Conservation (phyloP, 352 stramenopile species). For the Phytophthora capsici region DNA sequence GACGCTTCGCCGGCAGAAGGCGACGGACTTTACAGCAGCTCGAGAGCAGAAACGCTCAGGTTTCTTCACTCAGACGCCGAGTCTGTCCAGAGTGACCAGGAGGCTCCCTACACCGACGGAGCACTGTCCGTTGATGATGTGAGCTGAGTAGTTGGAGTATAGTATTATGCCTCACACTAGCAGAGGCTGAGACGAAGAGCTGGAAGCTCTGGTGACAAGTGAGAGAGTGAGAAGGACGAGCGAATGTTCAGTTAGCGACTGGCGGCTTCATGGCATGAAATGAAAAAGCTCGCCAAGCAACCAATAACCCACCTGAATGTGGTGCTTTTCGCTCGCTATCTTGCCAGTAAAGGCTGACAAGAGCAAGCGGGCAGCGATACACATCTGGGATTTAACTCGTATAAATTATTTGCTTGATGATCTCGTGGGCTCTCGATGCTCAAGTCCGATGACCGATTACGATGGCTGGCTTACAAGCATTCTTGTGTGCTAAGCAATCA, state of each 20-base stretch:
- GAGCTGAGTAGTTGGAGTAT: conserved; percentile 9
- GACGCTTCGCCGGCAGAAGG: conserved; percentile 45
- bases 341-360: conserved; percentile 13
- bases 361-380: neutral
- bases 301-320: neutral
- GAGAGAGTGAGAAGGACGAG: conserved; percentile 1
- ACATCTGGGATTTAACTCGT: conserved; percentile 13
- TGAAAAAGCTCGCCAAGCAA: conserved; percentile 24
- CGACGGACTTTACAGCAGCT: conserved; percentile 38
- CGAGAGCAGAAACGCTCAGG: conserved; percentile 25
- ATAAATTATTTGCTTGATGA: conserved; percentile 24
- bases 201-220: neutral
- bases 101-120: conserved; percentile 9
- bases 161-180: conserved; percentile 16
- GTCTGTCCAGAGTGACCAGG: conserved; percentile 1
- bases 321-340: neutral
- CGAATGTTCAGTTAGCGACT: conserved; percentile 30
- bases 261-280: conserved; percentile 17
- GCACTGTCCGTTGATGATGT: conserved; percentile 22
- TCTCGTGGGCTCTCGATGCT: neutral
- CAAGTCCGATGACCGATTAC: neutral
- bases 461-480: conserved; percentile 13
- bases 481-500: conserved; percentile 1
- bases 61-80: conserved; percentile 2
- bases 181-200: neutral